Evolutionary conservation across 2,329 filamentous ascomycete species (phyloP).

Genomic region (Trichoderma asperellum): DNA sequence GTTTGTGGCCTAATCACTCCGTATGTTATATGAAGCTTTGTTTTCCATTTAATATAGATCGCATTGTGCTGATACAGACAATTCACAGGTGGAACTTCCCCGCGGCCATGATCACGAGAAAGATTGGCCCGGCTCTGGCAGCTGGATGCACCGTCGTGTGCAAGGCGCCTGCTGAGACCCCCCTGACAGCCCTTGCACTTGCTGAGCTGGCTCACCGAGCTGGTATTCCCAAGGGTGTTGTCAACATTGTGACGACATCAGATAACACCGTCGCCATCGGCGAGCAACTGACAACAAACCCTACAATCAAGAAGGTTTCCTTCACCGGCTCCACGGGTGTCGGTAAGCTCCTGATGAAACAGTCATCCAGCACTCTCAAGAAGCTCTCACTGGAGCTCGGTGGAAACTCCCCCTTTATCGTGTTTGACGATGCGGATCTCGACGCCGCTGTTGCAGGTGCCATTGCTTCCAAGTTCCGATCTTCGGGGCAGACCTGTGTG

Average conservation of each 20-base stretch:
- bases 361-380: conserved; percentile 83
- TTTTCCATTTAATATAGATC: not conserved
- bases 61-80: conserved; percentile 46
- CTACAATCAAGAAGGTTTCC: conserved; percentile 82
- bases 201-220: conserved; percentile 85
- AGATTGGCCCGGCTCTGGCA: conserved; percentile 75
- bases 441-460: conserved; percentile 83
- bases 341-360: conserved; percentile 82
- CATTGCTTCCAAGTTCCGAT: conserved; percentile 87
- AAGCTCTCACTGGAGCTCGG: conserved; percentile 85
- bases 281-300: conserved; percentile 73
- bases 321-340: conserved; percentile 83
- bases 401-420: conserved; percentile 94
- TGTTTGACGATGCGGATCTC: conserved; percentile 93
- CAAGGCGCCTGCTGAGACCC: conserved; percentile 91
- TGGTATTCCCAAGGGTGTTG: conserved; percentile 85
- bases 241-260: conserved; percentile 83
- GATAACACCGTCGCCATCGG: conserved; percentile 80
- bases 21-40: conserved; percentile 63
- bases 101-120: conserved; percentile 74
- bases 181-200: conserved; percentile 84
- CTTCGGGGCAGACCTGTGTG: conserved; percentile 94
- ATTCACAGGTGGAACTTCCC: conserved; percentile 85
- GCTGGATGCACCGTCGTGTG: conserved; percentile 94
- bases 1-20: conserved; percentile 59